phyloP scores from a whole-genome alignment of 2,329 filamentous ascomycete species.

The Ophiostoma ips region DNA sequence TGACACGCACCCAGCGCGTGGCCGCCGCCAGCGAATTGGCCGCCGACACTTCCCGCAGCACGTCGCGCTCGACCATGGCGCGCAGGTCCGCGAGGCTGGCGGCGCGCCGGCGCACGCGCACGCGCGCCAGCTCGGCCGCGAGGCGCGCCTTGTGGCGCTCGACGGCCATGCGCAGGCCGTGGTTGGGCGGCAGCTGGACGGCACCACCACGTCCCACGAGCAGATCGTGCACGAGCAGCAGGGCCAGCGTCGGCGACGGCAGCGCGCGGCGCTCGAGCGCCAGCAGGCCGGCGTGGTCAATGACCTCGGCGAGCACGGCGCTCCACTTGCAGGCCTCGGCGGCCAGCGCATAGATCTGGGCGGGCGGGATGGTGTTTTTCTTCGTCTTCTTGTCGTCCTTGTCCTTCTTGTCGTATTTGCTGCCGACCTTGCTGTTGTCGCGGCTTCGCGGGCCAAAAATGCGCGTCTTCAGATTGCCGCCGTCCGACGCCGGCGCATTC shows the following conservation, averaged over 20 bases:
- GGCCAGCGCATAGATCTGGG: conserved; percentile 76
- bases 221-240: conserved; percentile 78
- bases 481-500: conserved; percentile 43
- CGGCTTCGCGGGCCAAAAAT: conserved; percentile 49
- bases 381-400: background rate
- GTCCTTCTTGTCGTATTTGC: background rate
- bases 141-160: conserved; percentile 72
- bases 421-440: conserved; percentile 24
- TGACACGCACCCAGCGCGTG: conserved; percentile 87
- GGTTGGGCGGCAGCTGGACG: conserved; percentile 64
- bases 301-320: conserved; percentile 68
- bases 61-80: conserved; percentile 47
- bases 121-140: conserved; percentile 67
- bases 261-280: conserved; percentile 47
- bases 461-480: conserved; percentile 77
- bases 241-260: conserved; percentile 66
- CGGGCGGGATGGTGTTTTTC: conserved; percentile 52
- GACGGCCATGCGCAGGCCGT: conserved; percentile 62
- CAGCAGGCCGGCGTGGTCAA: conserved; percentile 66
- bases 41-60: conserved; percentile 41
- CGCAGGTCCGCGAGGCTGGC: conserved; percentile 53
- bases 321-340: conserved; percentile 89
- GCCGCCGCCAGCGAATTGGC: conserved; percentile 34
- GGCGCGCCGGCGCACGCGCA: conserved; percentile 57
- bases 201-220: conserved; percentile 57